phyloP scores from a whole-genome alignment of 257 asterid species.

The Anisodus tanguticus region DNA sequence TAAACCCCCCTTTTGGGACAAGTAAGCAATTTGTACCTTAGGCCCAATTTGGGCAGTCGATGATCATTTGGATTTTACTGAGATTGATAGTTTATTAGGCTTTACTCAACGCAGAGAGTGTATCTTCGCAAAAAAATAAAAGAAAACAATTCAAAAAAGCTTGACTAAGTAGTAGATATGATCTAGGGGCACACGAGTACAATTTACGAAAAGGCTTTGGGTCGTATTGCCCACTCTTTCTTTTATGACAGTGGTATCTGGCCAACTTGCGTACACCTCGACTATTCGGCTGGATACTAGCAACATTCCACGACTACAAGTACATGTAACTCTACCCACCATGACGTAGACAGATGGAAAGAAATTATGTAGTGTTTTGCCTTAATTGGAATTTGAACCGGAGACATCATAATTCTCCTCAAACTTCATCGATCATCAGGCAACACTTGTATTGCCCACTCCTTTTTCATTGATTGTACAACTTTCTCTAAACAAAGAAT shows the following conservation, averaged over 20 bases:
- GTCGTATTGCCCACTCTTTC: not conserved
- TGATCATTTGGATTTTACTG: not conserved
- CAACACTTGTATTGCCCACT: not conserved
- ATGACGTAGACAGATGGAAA: not conserved
- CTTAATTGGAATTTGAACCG: not conserved
- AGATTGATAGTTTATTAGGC: not conserved
- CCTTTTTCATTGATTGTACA: not conserved
- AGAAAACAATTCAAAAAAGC: not conserved
- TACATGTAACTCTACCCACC: not conserved
- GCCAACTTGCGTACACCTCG: not conserved
- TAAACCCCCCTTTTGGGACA: not conserved
- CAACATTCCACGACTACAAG: not conserved
- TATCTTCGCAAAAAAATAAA: not conserved
- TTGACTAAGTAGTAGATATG: not conserved
- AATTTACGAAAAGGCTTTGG: not conserved
- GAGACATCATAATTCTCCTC: conserved; percentile 8
- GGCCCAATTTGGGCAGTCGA: not conserved
- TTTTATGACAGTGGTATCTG: not conserved
- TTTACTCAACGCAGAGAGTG: not conserved
- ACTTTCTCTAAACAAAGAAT: not conserved
- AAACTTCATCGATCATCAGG: not conserved
- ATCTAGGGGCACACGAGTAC: not conserved
- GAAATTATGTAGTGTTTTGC: not conserved
- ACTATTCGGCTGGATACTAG: not conserved
- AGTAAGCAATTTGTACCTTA: not conserved